phyloP scores from a whole-genome alignment of 306 rosid species.

The Prunus mongolica region DNA sequence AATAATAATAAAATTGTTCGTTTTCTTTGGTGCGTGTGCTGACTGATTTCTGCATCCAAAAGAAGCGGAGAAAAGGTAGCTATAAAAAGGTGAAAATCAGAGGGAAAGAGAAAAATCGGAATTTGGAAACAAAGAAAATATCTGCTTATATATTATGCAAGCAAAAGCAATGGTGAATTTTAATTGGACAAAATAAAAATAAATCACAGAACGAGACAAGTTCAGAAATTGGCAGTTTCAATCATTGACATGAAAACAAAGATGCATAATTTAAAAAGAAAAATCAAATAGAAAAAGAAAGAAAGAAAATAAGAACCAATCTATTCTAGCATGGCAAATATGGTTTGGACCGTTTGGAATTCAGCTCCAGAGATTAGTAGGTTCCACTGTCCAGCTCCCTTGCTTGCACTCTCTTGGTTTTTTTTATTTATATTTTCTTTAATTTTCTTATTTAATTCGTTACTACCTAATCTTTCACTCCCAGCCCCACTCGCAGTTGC shows the following conservation, averaged over 20 bases:
- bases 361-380: background rate
- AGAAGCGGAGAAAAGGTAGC: background rate
- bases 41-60: background rate
- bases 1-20: background rate
- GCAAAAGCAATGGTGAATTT: background rate
- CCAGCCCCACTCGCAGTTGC: no score
- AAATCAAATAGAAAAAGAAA: background rate
- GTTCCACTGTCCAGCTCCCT: background rate
- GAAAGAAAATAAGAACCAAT: background rate
- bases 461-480: no score
- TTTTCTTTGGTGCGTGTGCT: background rate
- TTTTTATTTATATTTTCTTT: no score
- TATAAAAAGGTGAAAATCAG: background rate
- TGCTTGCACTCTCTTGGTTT: background rate
- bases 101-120: background rate
- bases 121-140: background rate
- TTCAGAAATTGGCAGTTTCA: background rate
- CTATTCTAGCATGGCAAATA: background rate
- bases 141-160: background rate
- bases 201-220: background rate
- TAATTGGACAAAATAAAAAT: background rate
- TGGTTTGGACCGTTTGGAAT: conserved; percentile 10
- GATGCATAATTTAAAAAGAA: no score
- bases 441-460: background rate
- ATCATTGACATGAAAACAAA: background rate